phyloP scores from a whole-genome alignment of 2,329 filamentous ascomycete genomes.

The Calonectria leucothoes region DNA sequence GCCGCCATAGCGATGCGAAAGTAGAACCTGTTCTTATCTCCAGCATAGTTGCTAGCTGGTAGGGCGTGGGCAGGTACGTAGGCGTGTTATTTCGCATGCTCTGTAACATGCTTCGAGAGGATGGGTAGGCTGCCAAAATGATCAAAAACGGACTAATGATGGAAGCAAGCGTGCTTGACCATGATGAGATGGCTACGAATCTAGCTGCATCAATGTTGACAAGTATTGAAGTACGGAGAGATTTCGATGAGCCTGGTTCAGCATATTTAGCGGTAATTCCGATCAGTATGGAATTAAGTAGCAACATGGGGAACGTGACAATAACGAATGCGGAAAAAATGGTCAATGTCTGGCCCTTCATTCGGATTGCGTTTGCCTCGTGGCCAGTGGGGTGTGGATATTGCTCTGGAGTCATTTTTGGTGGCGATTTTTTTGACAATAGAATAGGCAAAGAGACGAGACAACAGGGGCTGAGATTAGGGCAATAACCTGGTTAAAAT shows the following conservation, averaged over 20 bases:
- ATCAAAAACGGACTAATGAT: background rate
- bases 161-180: background rate
- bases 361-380: background rate
- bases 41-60: background rate
- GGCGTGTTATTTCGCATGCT: background rate
- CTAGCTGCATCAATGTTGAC: background rate
- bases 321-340: background rate
- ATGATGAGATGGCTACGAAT: background rate
- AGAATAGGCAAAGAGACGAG: background rate
- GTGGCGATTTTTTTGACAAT: background rate
- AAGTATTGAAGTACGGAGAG: background rate
- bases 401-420: background rate
- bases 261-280: background rate
- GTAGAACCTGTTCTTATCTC: background rate
- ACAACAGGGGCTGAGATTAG: background rate
- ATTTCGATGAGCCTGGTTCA: background rate
- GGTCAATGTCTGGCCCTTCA: background rate
- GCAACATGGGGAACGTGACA: background rate
- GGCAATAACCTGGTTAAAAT: background rate
- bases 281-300: background rate
- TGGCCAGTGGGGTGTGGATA: background rate
- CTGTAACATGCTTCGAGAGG: background rate
- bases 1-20: background rate
- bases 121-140: background rate
- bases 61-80: background rate